Percentiles rank a stretch among this genome's conserved stretches.
Conservation (phyloP, 768 basidiomycete species). For the Serpula lacrymans region DNA sequence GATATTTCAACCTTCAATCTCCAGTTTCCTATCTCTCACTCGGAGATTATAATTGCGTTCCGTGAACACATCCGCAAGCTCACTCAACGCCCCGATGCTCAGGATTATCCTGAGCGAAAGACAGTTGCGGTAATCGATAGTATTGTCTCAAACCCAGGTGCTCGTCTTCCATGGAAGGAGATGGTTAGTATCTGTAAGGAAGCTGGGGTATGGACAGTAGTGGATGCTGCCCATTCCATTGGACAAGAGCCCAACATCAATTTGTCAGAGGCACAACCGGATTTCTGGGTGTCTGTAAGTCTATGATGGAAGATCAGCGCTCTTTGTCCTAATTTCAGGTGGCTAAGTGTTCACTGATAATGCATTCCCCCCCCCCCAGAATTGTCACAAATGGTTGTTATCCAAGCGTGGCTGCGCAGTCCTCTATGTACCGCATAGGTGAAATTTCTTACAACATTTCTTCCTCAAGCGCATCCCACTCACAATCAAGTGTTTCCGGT, state of each 20-base stretch:
- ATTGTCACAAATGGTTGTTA: slow-evolving; percentile 85
- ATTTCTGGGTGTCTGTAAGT: slow-evolving; percentile 77
- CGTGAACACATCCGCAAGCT: slow-evolving; percentile 33
- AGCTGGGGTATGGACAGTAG: slow-evolving; percentile 59
- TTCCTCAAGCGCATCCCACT: neutral
- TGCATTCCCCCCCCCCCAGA: slow-evolving; percentile 34
- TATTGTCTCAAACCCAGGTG: slow-evolving; percentile 61
- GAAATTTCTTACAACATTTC: slow-evolving; percentile 9
- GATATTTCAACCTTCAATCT: slow-evolving; percentile 46
- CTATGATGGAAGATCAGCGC: no score
- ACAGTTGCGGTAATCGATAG: slow-evolving; percentile 69
- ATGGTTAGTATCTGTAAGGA: slow-evolving; percentile 63
- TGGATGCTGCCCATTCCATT: slow-evolving; percentile 80
- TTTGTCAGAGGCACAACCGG: slow-evolving; percentile 52
- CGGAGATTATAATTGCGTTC: slow-evolving; percentile 51
- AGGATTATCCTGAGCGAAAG: slow-evolving; percentile 32
- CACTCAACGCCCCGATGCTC: slow-evolving; percentile 15
- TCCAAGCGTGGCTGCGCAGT: slow-evolving; percentile 65
- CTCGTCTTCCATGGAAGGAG: slow-evolving; percentile 66
- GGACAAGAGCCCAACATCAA: slow-evolving; percentile 68
- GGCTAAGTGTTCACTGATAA: neutral
- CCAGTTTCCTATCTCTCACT: slow-evolving; percentile 54
- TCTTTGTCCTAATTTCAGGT: neutral
- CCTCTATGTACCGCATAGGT: slow-evolving; percentile 71
- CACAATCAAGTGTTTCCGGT: neutral